Percentiles rank a stretch among this genome's conserved stretches.
Evolutionary conservation across 1,139 yeast species (phyloP).

Genomic region (Sugiyamaella castrensis): DNA sequence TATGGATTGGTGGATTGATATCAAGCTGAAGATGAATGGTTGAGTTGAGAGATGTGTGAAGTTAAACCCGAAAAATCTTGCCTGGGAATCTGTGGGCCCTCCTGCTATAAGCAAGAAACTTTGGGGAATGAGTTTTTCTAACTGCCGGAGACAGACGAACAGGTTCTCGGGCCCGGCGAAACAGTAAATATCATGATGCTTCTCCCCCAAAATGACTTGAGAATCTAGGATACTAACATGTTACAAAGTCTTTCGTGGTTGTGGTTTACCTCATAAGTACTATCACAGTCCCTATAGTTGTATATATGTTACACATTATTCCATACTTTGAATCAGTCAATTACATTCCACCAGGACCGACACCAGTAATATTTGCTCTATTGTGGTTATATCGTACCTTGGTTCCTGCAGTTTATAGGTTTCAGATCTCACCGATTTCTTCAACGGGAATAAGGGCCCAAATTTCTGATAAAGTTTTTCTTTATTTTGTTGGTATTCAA

Average conservation of each 20-base stretch:
- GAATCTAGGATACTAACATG: constrained; percentile 32
- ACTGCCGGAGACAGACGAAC: background rate
- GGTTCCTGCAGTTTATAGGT: constrained; percentile 61
- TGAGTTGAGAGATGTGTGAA: too few species aligned
- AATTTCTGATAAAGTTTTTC: constrained; percentile 53
- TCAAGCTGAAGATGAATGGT: too few species aligned
- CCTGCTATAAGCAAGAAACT: too few species aligned
- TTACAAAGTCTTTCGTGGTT: constrained; percentile 29
- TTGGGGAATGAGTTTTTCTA: too few species aligned
- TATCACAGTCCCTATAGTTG: constrained; percentile 29
- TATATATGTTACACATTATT: constrained; percentile 42
- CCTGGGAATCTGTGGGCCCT: too few species aligned
- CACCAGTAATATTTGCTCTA: constrained; percentile 58
- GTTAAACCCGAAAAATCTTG: too few species aligned
- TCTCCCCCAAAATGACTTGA: too few species aligned
- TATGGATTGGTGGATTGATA: too few species aligned
- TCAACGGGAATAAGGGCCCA: constrained; percentile 30
- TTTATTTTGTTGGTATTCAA: constrained; percentile 52
- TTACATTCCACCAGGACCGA: constrained; percentile 56
- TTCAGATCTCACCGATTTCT: constrained; percentile 44
- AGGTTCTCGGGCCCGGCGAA: too few species aligned
- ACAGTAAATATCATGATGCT: too few species aligned
- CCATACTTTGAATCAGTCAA: constrained; percentile 20
- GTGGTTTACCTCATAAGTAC: constrained; percentile 36
- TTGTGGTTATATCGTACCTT: constrained; percentile 54